phyloP scores from a whole-genome alignment of 2,329 filamentous ascomycete genomes.

The Alternaria sp. region DNA sequence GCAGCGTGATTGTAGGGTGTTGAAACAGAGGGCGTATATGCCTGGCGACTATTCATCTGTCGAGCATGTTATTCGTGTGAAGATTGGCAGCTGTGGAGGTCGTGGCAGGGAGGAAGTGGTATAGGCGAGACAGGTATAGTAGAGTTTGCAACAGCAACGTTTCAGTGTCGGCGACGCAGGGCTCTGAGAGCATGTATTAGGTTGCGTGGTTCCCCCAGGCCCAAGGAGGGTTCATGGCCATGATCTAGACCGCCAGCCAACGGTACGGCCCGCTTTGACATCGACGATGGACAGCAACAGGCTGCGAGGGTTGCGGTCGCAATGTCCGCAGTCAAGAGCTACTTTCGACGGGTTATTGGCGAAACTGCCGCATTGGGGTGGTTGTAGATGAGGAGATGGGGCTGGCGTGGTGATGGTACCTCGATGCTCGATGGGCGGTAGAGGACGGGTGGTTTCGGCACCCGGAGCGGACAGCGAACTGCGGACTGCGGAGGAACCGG shows the following conservation, averaged over 20 bases:
- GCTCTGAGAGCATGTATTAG: neutral
- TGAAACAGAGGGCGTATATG: neutral
- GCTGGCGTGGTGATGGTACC: neutral
- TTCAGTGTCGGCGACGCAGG: neutral
- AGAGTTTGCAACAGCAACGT: neutral
- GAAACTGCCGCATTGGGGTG: conserved; percentile 7
- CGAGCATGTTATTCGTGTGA: neutral
- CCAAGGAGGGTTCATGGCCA: conserved; percentile 1
- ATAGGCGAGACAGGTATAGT: neutral
- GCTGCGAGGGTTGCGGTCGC: conserved; percentile 9
- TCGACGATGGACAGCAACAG: conserved; percentile 7
- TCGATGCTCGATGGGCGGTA: neutral
- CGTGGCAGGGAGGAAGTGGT: neutral
- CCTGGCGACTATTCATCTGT: neutral
- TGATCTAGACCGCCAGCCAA: conserved; percentile 11
- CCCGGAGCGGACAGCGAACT: neutral
- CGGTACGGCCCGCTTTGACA: conserved; percentile 15
- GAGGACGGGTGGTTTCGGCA: neutral
- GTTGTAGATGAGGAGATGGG: neutral
- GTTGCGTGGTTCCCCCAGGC: neutral
- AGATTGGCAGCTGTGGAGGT: neutral
- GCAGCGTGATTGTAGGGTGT: neutral
- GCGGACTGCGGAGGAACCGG: neutral
- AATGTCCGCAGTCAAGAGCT: conserved; percentile 5
- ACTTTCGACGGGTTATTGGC: conserved; percentile 1